These are phyloP conservation scores for Colletotrichum sp. DNA, from an alignment of 2,329 filamentous ascomycete species.

Conservation along the genomic window DNA sequence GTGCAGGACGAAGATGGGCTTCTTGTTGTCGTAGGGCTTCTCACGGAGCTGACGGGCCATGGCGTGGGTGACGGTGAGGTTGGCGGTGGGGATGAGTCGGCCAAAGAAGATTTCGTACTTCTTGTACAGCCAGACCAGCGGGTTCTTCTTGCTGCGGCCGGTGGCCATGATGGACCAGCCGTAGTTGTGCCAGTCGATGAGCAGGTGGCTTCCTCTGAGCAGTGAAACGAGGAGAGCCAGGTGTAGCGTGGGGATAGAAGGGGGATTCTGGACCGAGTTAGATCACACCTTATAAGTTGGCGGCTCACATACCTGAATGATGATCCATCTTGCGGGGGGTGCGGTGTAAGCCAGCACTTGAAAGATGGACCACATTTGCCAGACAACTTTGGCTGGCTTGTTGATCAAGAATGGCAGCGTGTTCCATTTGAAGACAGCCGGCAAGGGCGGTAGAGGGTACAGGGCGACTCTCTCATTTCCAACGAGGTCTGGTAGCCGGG, in stretches of 20 bases:
- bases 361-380: slow-evolving; percentile 78
- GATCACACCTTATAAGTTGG: background rate
- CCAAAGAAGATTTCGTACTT: slow-evolving; percentile 80
- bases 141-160: slow-evolving; percentile 63
- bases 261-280: slow-evolving; percentile 73
- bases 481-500: slow-evolving; percentile 78
- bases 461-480: slow-evolving; percentile 73
- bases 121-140: slow-evolving; percentile 78
- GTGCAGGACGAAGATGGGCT: slow-evolving; percentile 75
- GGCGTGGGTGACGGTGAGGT: slow-evolving; percentile 88
- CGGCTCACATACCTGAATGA: slow-evolving; percentile 70
- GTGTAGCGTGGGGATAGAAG: slow-evolving; percentile 88
- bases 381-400: slow-evolving; percentile 84
- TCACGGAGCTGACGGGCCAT: slow-evolving; percentile 77
- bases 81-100: slow-evolving; percentile 68
- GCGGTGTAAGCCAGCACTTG: slow-evolving; percentile 75
- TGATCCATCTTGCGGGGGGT: slow-evolving; percentile 79
- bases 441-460: slow-evolving; percentile 72
- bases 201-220: slow-evolving; percentile 78
- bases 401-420: slow-evolving; percentile 78
- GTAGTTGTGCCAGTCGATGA: slow-evolving; percentile 99
- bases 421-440: slow-evolving; percentile 69
- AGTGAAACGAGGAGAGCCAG: slow-evolving; percentile 76
- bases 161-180: slow-evolving; percentile 88
- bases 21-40: slow-evolving; percentile 67